These are phyloP conservation scores for Aristolochia californica DNA, from an alignment of 164 flowering plant species.

Conservation along the genomic window DNA sequence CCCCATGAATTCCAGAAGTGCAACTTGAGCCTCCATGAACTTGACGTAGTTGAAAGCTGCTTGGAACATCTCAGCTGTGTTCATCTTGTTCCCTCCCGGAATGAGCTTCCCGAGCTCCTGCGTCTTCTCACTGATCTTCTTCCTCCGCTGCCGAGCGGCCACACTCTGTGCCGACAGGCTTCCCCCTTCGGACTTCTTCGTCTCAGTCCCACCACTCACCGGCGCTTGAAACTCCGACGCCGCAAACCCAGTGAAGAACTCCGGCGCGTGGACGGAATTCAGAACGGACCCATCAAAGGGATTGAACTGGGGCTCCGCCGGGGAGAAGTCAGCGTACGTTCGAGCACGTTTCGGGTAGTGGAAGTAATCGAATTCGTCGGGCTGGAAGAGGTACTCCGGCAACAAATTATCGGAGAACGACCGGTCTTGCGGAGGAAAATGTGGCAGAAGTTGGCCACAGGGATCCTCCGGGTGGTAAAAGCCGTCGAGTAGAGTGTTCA, in stretches of 20 bases:
- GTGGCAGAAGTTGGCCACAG: too few relatives aligned
- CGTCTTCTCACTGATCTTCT: slow-evolving; percentile 82
- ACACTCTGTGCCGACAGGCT: slow-evolving; percentile 57
- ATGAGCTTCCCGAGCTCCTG: slow-evolving; percentile 75
- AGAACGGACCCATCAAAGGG: background rate
- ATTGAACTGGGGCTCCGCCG: background rate
- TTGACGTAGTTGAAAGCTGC: slow-evolving; percentile 69
- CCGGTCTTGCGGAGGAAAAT: slow-evolving; percentile 1
- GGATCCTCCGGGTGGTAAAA: background rate
- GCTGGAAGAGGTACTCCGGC: slow-evolving; percentile 1
- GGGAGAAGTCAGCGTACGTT: background rate
- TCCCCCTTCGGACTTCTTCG: slow-evolving; percentile 5
- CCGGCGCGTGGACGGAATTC: background rate
- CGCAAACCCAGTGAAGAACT: slow-evolving; percentile 1
- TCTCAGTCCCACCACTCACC: too few relatives aligned
- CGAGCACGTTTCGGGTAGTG: slow-evolving; percentile 10
- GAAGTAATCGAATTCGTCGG: background rate
- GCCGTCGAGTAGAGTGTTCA: background rate
- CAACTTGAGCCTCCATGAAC: slow-evolving; percentile 66
- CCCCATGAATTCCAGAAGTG: slow-evolving; percentile 35
- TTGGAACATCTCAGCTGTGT: slow-evolving; percentile 89
- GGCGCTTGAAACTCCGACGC: slow-evolving; percentile 1
- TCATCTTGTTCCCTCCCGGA: slow-evolving; percentile 75
- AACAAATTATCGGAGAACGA: background rate
- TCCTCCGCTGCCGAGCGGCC: slow-evolving; percentile 79